Evolutionary conservation across 192 early-diverging fungal genomes (phyloP).

Genomic region (Chytriomyces confervae): DNA sequence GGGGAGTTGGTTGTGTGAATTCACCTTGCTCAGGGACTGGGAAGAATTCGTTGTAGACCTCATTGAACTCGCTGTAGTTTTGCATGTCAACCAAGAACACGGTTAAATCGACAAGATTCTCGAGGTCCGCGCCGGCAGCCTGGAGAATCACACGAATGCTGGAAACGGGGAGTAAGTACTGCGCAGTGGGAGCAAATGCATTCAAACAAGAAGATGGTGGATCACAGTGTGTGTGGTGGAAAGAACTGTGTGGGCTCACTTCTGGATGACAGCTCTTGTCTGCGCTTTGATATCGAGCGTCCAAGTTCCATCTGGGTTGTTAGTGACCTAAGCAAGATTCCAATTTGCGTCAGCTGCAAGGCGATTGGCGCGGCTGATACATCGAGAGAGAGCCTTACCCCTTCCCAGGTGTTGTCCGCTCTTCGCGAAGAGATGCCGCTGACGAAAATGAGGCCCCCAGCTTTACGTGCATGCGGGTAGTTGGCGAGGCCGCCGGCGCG

Average conservation of each 20-base stretch:
- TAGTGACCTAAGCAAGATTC: constrained; percentile 48
- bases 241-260: constrained; percentile 39
- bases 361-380: not conserved
- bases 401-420: constrained; percentile 66
- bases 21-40: constrained; percentile 29
- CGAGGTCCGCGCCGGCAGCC: constrained; percentile 57
- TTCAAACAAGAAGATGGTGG: no score
- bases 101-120: constrained; percentile 72
- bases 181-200: not conserved
- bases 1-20: not conserved
- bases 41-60: constrained; percentile 73
- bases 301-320: constrained; percentile 57
- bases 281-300: constrained; percentile 67
- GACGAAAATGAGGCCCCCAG: constrained; percentile 63
- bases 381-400: constrained; percentile 17
- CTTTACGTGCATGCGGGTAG: constrained; percentile 68
- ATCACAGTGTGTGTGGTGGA: not conserved
- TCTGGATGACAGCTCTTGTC: constrained; percentile 68
- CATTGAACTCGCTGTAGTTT: constrained; percentile 68
- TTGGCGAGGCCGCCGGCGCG: constrained; percentile 66
- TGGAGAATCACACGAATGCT: constrained; percentile 67
- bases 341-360: not conserved
- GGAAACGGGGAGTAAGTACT: not conserved
- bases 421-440: constrained; percentile 65
- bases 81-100: constrained; percentile 75